Evolutionary conservation across 2,329 filamentous ascomycete species (phyloP).

Genomic region (Botrytis cinerea): DNA sequence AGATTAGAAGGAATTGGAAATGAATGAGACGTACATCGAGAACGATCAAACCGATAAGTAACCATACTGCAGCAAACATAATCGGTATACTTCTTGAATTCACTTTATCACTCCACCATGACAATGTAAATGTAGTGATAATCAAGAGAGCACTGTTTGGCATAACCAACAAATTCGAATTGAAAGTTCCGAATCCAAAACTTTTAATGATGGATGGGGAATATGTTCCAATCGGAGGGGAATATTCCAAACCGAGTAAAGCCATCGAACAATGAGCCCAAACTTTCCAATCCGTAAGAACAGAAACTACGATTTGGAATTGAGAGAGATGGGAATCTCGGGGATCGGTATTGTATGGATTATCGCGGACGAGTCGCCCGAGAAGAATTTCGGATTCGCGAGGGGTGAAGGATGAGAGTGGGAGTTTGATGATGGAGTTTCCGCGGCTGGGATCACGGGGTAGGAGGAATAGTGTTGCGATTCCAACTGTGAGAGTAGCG

Average conservation of each 20-base stretch:
- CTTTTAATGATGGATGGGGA: constrained; percentile 28
- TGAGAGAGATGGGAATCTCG: constrained; percentile 22
- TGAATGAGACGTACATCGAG: constrained; percentile 11
- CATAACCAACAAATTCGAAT: constrained; percentile 50
- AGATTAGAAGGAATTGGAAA: neutral
- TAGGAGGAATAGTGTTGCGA: constrained; percentile 16
- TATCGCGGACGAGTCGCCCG: constrained; percentile 17
- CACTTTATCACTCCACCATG: constrained; percentile 21
- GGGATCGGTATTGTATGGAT: constrained; percentile 23
- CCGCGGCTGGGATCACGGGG: constrained; percentile 23
- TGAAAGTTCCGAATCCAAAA: constrained; percentile 43
- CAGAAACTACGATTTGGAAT: constrained; percentile 17
- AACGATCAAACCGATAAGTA: constrained; percentile 18
- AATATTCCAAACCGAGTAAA: constrained; percentile 19
- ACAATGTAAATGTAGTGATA: constrained; percentile 34
- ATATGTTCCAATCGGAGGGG: constrained; percentile 20
- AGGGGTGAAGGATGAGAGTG: constrained; percentile 13
- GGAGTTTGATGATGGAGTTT: constrained; percentile 17
- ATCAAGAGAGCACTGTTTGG: constrained; percentile 46
- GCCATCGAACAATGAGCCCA: constrained; percentile 25
- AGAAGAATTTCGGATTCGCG: constrained; percentile 20
- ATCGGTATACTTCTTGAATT: constrained; percentile 23
- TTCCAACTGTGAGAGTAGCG: constrained; percentile 30
- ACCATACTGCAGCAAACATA: constrained; percentile 22
- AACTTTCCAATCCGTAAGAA: constrained; percentile 23